Evolutionary conservation across 768 basidiomycete genomes (phyloP), one percentile per base, ranked within the genome.

Genomic region (Psilocybe cyanescens): DNA sequence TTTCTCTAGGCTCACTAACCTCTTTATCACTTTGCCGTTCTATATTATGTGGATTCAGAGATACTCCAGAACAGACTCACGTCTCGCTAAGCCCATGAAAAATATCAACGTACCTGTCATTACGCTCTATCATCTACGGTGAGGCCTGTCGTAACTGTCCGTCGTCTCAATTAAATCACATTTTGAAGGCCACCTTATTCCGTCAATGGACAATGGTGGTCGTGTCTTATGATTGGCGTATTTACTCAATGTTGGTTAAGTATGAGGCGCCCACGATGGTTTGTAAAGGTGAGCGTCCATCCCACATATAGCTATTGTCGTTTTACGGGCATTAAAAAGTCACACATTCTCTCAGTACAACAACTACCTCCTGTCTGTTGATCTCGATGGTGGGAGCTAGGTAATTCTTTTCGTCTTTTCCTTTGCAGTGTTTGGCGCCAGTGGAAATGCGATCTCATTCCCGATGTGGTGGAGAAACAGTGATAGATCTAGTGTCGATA

Each of bases 351-450:
- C 6, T 30, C 57, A 77, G 69, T 86, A 87, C 70, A 88, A 88
- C 68, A 19, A 1, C 2, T 88, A 86, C 66, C 80, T 88, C 29
- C 70, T 89, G 12, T 86, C 85, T 14, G 89, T 86, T 35, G 88
- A 83, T 6, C 73, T 87, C 39, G 86, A 87, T 67, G 86, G 86
- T 24, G 86, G 87, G 4, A 82, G 84, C 29, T 86, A 88, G 67
- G 79, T 86, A 55, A 86, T 87, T 79, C 78, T 85, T 17, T 86
- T 86, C 66, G 77, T 88, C 33, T 74, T 86, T 4, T 85, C 86
- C 0, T 88, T 88, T 67, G 84, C 86, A 1, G 85, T 87, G n/a
- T 86, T 84, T 66, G 87, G 87, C 28, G 85, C 83, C 9, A 80
- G 81, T 3, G 85, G 85, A 8, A 69, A 69, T 16, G 24, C 2